A percentile compares a stretch with the other conserved stretches of the same genome.
Evolutionary conservation across 306 rosid species (phyloP).

Genomic region (Mimosa pudica): DNA sequence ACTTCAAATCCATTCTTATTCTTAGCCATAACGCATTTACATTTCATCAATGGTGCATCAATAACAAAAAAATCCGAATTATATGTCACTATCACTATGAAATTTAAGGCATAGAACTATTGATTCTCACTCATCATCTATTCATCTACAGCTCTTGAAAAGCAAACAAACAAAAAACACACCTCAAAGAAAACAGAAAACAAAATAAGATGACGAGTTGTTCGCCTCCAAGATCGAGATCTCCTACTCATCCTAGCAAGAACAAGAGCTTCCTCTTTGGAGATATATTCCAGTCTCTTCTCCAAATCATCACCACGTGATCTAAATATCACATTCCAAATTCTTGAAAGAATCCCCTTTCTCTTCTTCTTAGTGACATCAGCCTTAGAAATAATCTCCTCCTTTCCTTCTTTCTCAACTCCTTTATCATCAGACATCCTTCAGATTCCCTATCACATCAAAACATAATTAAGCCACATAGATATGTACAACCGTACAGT

Average conservation of each 20-base stretch:
- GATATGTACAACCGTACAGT: too few species aligned
- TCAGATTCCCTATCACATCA: slow-evolving; percentile 30
- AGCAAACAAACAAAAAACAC: slow-evolving; percentile 7
- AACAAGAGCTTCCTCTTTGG: slow-evolving; percentile 82
- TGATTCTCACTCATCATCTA: background rate
- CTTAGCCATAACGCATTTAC: slow-evolving; percentile 13
- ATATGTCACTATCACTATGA: background rate
- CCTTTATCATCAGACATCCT: slow-evolving; percentile 77
- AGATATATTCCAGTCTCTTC: slow-evolving; percentile 80
- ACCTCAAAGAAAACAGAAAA: slow-evolving; percentile 84
- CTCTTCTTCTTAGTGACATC: slow-evolving; percentile 50
- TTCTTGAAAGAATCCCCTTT: slow-evolving; percentile 61
- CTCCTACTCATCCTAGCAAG: slow-evolving; percentile 67
- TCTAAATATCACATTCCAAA: slow-evolving; percentile 78
- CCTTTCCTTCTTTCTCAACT: slow-evolving; percentile 57
- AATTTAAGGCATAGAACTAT: background rate
- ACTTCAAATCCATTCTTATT: slow-evolving; percentile 3
- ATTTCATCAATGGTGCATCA: background rate
- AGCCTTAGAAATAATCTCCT: slow-evolving; percentile 43
- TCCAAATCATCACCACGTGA: slow-evolving; percentile 80
- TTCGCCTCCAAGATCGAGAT: slow-evolving; percentile 60
- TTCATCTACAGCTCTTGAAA: background rate
- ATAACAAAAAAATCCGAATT: background rate
- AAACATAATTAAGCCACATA: background rate
- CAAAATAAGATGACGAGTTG: slow-evolving; percentile 56